Evolutionary conservation across 768 basidiomycete genomes (phyloP).

Genomic region (Lactarius hatsudake): DNA sequence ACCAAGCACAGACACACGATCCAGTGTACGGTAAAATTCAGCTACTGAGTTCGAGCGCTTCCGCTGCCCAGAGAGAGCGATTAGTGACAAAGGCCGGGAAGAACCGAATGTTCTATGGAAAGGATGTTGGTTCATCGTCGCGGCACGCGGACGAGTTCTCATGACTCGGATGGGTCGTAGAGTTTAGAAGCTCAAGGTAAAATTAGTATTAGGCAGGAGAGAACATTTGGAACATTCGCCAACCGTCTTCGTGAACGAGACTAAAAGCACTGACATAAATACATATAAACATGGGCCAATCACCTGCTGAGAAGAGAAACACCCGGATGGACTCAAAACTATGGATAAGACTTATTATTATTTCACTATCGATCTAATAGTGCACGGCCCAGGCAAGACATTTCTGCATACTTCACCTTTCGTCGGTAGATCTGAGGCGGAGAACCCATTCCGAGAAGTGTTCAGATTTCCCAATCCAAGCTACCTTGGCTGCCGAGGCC

Average conservation of each 20-base stretch:
- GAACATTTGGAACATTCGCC: neutral
- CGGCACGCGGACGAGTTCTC: neutral
- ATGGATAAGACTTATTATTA: too few species aligned
- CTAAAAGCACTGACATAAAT: too few species aligned
- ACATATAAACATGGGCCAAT: too few species aligned
- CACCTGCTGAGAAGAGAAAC: too few species aligned
- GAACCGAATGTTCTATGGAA: neutral
- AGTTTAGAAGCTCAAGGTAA: neutral
- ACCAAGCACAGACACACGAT: conserved; percentile 75
- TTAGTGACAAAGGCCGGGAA: conserved; percentile 3
- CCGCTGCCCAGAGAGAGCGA: conserved; percentile 14
- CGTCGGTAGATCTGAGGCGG: too few species aligned
- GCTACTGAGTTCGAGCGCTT: conserved; percentile 24
- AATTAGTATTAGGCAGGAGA: neutral
- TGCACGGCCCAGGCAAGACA: too few species aligned
- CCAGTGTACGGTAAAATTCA: conserved; percentile 37
- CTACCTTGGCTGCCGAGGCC: too few species aligned
- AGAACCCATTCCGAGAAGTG: too few species aligned
- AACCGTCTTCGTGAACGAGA: neutral
- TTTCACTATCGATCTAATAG: too few species aligned
- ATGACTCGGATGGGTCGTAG: neutral
- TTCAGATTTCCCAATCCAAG: too few species aligned
- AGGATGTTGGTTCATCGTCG: neutral
- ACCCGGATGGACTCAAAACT: too few species aligned
- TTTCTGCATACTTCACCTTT: too few species aligned